Base-by-base conservation (phyloP, 1,284 basidiomycete species). In the Irpex sp. region DNA sequence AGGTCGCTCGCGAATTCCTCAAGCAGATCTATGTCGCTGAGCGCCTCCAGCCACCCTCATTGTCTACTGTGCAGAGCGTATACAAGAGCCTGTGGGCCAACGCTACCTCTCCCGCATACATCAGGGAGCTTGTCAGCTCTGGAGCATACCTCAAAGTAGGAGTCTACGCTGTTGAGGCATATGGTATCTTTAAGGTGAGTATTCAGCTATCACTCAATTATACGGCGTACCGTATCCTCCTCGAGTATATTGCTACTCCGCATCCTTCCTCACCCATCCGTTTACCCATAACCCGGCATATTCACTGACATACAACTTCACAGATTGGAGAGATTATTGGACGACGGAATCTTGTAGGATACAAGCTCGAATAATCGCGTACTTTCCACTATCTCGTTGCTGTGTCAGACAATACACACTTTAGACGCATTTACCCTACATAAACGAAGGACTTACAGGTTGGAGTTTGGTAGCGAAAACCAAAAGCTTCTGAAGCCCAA, bases 1-100 rank as follows among this genome's bases (percentile, higher is more conserved):
- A 92, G 63, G 94, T 98, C 63, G 83, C 88, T 57, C 87, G 89
- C 64, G 94, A 96, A 72, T 74, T 98, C 68, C 77, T 88, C 68
- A 95, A 96, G 80, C 94, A 97, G 74, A 86, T 98, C 65, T 98
- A 98, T 81, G 77, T 92, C 67, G 87, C 89, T 56, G 97, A 98
- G 80, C 86, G 87, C 65, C 85, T 98, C 60, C 86, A 90, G 57
- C 94, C 94, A 15, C 97, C 83, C 13, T 87, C 87, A 31, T 64
- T 92, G 59, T 76, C 81, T 46, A 78, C 87, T 61, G 78, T 94
- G 76, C 79, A 83, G 54, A 80, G 81, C 62, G 90, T 89, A 26
- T 97, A 96, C 77, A 78, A 84, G 63, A 82, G 87, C 50, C 80
- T 98, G 67, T 94, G 85, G 83, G 72, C 82, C 50, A 86, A 86